Evolutionary conservation across 495 filamentous ascomycete genomes (phyloP), one percentile per base, ranked within the genome.

Genomic region (Penicillium mononematosum): DNA sequence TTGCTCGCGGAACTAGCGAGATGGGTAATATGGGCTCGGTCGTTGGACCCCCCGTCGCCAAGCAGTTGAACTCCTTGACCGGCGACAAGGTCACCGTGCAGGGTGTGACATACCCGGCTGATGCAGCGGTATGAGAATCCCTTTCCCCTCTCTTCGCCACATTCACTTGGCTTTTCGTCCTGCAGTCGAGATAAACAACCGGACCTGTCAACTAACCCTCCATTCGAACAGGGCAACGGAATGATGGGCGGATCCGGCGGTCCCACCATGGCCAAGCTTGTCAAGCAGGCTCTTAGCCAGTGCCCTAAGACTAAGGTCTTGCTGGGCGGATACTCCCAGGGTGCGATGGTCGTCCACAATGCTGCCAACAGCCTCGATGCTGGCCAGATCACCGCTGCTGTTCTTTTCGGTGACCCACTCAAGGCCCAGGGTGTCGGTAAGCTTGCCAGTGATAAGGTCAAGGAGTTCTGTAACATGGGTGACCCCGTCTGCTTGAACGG

Each of bases 241-340:
- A 66, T 73, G 0, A 65, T 80, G 1, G 79, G 78, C 55, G 63
- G 70, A 5, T 59, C 57, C 3, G 83, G 82, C 19, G 74, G 73
- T 1, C 54, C 64, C 39, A 66, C 64, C 43, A 84, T 85, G 75
- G 81, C 79, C 24, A 58, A 58, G 1, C 73, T 80, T 36, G 78
- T 82, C 27, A 67, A 73, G 32, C 65, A 75, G 10, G 77, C 78
- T 3, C 67, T 80, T 8, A 60, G 56, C n/a, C 65, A 75, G 25
- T 88, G 84, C 59, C 83, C 85, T 1, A 71, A 77, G 38, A 85
- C 83, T 46, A 82, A 85, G 66, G 74, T 87, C 53, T 78, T 85
- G n/a, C 66, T 83, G 10, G 75, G 77, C 7, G 85, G 84, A 29
- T 88, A 86, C 63, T 83, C 80, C 1, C 83, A 86, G 60, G 81